Conservation (phyloP, 768 basidiomycete species). For the Mycena filopes region DNA sequence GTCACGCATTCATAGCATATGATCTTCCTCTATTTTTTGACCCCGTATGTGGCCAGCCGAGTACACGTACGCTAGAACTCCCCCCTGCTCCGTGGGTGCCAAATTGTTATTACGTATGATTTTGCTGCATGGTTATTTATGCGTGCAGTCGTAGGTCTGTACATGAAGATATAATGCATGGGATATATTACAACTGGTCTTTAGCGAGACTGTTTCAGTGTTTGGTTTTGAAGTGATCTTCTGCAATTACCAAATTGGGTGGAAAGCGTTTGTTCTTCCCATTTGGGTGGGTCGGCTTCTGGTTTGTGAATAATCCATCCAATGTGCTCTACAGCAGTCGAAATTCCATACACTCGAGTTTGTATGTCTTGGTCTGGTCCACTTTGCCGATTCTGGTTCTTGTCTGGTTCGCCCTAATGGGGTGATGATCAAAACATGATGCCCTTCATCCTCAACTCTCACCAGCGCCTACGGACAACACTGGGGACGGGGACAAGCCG, state of each 20-base stretch:
- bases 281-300: background rate
- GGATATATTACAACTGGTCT: background rate
- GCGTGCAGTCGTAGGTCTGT: background rate
- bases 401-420: too few species aligned
- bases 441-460: too few species aligned
- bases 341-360: too few species aligned
- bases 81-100: background rate
- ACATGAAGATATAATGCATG: background rate
- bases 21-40: background rate
- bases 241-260: background rate
- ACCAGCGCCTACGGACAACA: too few species aligned
- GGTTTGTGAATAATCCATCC: too few species aligned
- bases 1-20: slow-evolving; percentile 11
- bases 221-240: background rate
- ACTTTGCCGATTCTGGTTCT: too few species aligned
- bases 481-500: too few species aligned
- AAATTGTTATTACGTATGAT: background rate
- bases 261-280: background rate
- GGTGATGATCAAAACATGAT: too few species aligned
- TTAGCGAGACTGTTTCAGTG: background rate
- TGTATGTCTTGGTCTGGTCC: too few species aligned
- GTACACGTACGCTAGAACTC: background rate
- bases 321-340: too few species aligned
- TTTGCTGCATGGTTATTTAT: background rate
- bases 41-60: background rate